phyloP scores from a whole-genome alignment of 371 early-diverging fungal genomes.

The Mucor irregularis region DNA sequence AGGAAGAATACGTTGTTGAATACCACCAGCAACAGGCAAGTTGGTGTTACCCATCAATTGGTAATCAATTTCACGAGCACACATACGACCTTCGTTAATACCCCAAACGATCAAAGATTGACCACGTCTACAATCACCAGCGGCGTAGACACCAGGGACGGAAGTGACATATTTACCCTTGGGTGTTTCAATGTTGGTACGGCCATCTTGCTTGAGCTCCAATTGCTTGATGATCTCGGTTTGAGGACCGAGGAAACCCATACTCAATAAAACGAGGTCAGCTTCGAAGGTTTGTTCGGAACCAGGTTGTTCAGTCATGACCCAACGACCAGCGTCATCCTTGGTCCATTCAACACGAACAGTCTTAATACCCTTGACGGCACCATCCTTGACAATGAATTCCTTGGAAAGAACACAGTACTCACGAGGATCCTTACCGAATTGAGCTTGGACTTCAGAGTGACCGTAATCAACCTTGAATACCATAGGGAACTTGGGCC shows the following conservation, averaged over 20 bases:
- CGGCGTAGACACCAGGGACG: constrained; percentile 86
- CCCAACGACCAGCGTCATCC: constrained; percentile 77
- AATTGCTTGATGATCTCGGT: constrained; percentile 78
- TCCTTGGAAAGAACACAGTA: constrained; percentile 89
- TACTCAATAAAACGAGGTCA: constrained; percentile 89
- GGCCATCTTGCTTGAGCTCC: constrained; percentile 71
- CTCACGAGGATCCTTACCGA: constrained; percentile 93
- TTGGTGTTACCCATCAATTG: constrained; percentile 74
- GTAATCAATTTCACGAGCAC: constrained; percentile 91
- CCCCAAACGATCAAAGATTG: constrained; percentile 96
- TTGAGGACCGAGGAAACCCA: constrained; percentile 98
- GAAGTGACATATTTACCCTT: constrained; percentile 77
- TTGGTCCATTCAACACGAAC: constrained; percentile 94
- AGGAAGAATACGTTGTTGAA: constrained; percentile 48
- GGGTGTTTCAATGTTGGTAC: constrained; percentile 81
- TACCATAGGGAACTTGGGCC: constrained; percentile 94
- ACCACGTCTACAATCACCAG: constrained; percentile 96
- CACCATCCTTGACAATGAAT: constrained; percentile 85
- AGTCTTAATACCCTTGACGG: constrained; percentile 91
- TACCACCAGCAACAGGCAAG: constrained; percentile 70
- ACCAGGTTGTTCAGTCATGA: constrained; percentile 83
- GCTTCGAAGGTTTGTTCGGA: constrained; percentile 84
- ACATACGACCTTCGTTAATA: constrained; percentile 95
- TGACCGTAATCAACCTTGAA: constrained; percentile 97
- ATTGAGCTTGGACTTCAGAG: constrained; percentile 82